phyloP scores from a whole-genome alignment of 2,329 filamentous ascomycete species.

The Neurospora sp. region DNA sequence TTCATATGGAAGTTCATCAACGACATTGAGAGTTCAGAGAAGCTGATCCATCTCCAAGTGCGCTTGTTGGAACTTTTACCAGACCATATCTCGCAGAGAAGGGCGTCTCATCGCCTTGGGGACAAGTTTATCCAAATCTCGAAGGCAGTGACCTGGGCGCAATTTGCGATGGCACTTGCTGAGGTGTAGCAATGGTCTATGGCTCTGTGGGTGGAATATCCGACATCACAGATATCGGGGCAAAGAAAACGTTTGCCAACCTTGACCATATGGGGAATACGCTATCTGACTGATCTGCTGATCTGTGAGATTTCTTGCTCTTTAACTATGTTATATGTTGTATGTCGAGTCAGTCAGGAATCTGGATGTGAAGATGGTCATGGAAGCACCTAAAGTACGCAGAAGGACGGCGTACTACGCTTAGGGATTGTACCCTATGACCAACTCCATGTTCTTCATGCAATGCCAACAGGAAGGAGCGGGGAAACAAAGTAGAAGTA shows the following conservation, averaged over 20 bases:
- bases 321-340: background rate
- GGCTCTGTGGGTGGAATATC: background rate
- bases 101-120: background rate
- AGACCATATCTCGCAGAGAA: conserved; percentile 5
- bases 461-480: background rate
- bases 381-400: background rate
- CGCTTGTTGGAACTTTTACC: conserved; percentile 11
- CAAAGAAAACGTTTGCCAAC: background rate
- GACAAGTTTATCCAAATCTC: background rate
- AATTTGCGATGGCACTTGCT: background rate
- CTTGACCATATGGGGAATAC: background rate
- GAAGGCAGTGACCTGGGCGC: background rate
- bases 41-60: conserved; percentile 15
- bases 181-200: background rate
- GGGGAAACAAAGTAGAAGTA: background rate
- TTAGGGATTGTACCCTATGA: background rate
- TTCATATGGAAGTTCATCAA: conserved; percentile 19
- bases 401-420: background rate
- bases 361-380: background rate
- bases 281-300: background rate
- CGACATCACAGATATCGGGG: background rate
- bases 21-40: conserved; percentile 11
- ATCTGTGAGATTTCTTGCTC: background rate
- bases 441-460: background rate
- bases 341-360: background rate